Evolutionary conservation across 768 basidiomycete genomes (phyloP).

Genomic region (Clitopilus hobsonii): DNA sequence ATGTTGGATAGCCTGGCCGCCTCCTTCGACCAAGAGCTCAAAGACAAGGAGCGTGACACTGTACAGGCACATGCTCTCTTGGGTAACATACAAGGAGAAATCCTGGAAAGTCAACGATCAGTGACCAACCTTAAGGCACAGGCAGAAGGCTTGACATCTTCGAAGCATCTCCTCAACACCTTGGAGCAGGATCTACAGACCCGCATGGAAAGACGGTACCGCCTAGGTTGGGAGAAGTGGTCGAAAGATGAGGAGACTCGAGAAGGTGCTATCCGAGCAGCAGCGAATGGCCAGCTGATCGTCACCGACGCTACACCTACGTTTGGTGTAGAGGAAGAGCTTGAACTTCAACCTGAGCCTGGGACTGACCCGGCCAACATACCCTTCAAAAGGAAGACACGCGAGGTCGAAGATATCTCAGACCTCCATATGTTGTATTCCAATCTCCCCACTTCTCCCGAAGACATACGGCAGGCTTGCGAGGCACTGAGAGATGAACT

Average conservation of each 20-base stretch:
- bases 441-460: constrained; percentile 54
- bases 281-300: constrained; percentile 51
- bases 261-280: constrained; percentile 64
- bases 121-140: constrained; percentile 67
- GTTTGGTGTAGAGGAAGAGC: constrained; percentile 43
- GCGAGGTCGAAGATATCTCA: constrained; percentile 52
- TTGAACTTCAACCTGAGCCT: constrained; percentile 25
- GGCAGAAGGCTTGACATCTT: constrained; percentile 59
- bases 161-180: constrained; percentile 52
- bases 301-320: constrained; percentile 40
- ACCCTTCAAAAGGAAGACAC: constrained; percentile 52
- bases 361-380: constrained; percentile 37
- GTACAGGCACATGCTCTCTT: constrained; percentile 86
- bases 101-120: constrained; percentile 76
- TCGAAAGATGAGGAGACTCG: constrained; percentile 77
- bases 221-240: constrained; percentile 93
- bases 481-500: constrained; percentile 64
- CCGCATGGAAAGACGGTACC: constrained; percentile 81
- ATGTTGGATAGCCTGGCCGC: constrained; percentile 87
- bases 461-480: constrained; percentile 49
- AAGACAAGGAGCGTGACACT: constrained; percentile 88
- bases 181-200: constrained; percentile 61
- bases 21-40: constrained; percentile 88
- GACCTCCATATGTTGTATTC: constrained; percentile 59
- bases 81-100: constrained; percentile 84